phyloP scores from a whole-genome alignment of 1,284 basidiomycete genomes.

The Pisolithus thermaeus region DNA sequence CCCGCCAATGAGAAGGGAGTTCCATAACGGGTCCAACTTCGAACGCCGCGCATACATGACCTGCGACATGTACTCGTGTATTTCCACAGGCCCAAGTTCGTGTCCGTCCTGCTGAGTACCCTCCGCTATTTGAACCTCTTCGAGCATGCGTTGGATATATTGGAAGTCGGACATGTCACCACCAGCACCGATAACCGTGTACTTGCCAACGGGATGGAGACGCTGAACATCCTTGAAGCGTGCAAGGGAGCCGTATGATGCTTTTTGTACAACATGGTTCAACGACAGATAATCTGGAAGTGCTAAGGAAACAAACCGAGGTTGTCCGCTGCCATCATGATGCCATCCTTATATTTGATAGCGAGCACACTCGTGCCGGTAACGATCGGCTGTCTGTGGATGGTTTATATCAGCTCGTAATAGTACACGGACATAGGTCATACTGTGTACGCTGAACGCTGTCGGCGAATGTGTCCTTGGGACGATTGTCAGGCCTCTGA shows the following conservation, averaged over 20 bases:
- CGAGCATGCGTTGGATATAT: conserved; percentile 78
- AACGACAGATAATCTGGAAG: not conserved
- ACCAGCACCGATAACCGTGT: conserved; percentile 87
- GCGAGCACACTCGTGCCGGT: conserved; percentile 96
- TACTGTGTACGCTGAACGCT: conserved; percentile 75
- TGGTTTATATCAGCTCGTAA: not conserved
- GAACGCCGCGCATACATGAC: conserved; percentile 88
- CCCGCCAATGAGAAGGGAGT: conserved; percentile 91
- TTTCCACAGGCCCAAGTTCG: conserved; percentile 79
- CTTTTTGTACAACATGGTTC: conserved; percentile 36
- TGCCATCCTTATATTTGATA: conserved; percentile 91
- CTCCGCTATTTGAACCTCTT: conserved; percentile 74
- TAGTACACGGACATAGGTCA: conserved; percentile 19
- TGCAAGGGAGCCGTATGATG: conserved; percentile 95
- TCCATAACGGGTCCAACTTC: conserved; percentile 96
- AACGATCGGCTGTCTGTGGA: conserved; percentile 82
- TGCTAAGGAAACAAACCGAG: conserved; percentile 55
- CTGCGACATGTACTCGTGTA: conserved; percentile 90
- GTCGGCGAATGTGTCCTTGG: conserved; percentile 53
- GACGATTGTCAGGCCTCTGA: conserved; percentile 45
- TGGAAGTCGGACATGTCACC: conserved; percentile 99
- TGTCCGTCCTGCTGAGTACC: conserved; percentile 81
- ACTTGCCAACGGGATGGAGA: conserved; percentile 76
- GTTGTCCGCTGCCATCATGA: conserved; percentile 99
- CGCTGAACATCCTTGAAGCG: conserved; percentile 95